A percentile compares a stretch with the other conserved stretches of the same genome.
Conservation (phyloP, 2,329 filamentous ascomycete species). For the Pleomassaria siparia region DNA sequence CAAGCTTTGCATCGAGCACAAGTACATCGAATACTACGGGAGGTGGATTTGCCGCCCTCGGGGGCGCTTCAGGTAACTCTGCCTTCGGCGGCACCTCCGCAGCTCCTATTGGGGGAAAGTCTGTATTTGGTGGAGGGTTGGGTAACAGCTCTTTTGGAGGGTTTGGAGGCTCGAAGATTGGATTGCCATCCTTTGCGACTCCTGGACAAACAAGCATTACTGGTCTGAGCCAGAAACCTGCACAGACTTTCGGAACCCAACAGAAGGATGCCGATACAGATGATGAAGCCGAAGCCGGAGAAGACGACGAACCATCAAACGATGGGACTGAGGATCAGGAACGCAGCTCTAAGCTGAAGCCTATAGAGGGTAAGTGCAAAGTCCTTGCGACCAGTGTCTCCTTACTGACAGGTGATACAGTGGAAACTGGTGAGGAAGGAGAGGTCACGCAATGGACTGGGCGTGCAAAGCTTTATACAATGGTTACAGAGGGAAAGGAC, state of each 20-base stretch:
- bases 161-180: slow-evolving; percentile 32
- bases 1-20: slow-evolving; percentile 30
- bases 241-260: slow-evolving; percentile 72
- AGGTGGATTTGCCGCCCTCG: slow-evolving; percentile 40
- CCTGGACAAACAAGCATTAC: slow-evolving; percentile 52
- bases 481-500: slow-evolving; percentile 57
- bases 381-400: background rate
- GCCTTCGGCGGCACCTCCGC: slow-evolving; percentile 33
- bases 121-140: slow-evolving; percentile 48
- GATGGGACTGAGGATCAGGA: slow-evolving; percentile 46
- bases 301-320: slow-evolving; percentile 4
- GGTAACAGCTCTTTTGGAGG: slow-evolving; percentile 30
- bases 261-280: slow-evolving; percentile 53
- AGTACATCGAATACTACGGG: slow-evolving; percentile 10
- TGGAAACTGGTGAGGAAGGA: slow-evolving; percentile 84
- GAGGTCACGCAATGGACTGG: slow-evolving; percentile 75
- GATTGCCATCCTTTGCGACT: slow-evolving; percentile 70
- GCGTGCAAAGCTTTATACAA: slow-evolving; percentile 82
- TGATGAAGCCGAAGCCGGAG: slow-evolving; percentile 33
- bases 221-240: slow-evolving; percentile 59
- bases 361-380: slow-evolving; percentile 64
- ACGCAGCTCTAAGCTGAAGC: slow-evolving; percentile 51
- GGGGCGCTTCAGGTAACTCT: slow-evolving; percentile 32
- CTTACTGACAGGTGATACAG: slow-evolving; percentile 44
- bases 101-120: slow-evolving; percentile 28